phyloP scores from a whole-genome alignment of 768 basidiomycete genomes.

The Suillus weaverae region DNA sequence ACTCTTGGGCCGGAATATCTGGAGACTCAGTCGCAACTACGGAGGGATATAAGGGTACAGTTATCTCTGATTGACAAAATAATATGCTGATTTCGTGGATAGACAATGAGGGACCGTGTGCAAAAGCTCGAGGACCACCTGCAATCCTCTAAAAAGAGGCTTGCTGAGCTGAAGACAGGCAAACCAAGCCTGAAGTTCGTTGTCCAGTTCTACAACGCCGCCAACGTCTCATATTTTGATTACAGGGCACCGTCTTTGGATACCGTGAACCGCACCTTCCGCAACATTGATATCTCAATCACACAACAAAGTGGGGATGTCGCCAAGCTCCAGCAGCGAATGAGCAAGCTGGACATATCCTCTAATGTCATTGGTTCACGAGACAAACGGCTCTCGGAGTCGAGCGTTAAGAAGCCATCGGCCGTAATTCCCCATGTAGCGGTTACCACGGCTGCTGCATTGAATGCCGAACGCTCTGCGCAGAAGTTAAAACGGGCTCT shows the following conservation, averaged over 20 bases:
- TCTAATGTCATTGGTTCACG: slow-evolving; percentile 25
- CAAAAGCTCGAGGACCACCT: slow-evolving; percentile 80
- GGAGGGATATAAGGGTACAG: slow-evolving; percentile 70
- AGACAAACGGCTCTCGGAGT: slow-evolving; percentile 45
- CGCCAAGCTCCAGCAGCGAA: slow-evolving; percentile 48
- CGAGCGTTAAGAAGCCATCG: slow-evolving; percentile 38
- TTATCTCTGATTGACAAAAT: slow-evolving; percentile 1
- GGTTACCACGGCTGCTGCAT: slow-evolving; percentile 72
- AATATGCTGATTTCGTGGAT: slow-evolving; percentile 8
- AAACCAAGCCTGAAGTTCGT: slow-evolving; percentile 63
- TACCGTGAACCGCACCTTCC: slow-evolving; percentile 77
- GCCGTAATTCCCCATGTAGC: slow-evolving; percentile 67
- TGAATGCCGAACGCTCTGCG: slow-evolving; percentile 78
- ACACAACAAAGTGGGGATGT: slow-evolving; percentile 60
- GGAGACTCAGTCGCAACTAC: slow-evolving; percentile 76
- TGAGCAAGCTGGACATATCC: slow-evolving; percentile 50
- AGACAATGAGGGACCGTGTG: slow-evolving; percentile 73
- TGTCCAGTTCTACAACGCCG: background rate
- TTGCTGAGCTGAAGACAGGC: slow-evolving; percentile 60
- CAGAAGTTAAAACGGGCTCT: slow-evolving; percentile 69
- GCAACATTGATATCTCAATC: slow-evolving; percentile 78
- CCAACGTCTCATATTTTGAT: slow-evolving; percentile 8
- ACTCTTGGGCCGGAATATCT: slow-evolving; percentile 88
- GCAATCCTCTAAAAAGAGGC: slow-evolving; percentile 64
- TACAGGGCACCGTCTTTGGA: slow-evolving; percentile 81